These are phyloP conservation scores for Cytidiella melzeri DNA, from an alignment of 768 basidiomycete genomes.

Conservation along the genomic window DNA sequence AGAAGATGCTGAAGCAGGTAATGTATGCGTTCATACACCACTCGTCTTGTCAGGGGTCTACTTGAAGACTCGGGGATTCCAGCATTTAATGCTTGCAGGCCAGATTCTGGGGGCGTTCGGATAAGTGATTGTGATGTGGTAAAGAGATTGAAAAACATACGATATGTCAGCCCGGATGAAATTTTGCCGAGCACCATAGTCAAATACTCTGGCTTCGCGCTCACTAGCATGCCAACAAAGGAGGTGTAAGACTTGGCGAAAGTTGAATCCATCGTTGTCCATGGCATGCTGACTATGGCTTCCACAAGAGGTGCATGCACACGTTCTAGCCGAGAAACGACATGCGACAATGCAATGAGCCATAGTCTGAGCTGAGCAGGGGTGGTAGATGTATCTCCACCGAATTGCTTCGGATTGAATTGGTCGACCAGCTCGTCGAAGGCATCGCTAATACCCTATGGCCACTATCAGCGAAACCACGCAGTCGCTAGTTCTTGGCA, in stretches of 20 bases:
- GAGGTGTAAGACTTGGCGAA: conserved; percentile 87
- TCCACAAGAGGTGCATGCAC: conserved; percentile 76
- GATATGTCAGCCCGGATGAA: conserved; percentile 82
- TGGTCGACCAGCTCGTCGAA: conserved; percentile 90
- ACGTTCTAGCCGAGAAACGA: conserved; percentile 84
- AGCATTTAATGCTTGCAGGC: conserved; percentile 54
- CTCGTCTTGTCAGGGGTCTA: conserved; percentile 68
- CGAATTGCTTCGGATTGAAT: conserved; percentile 53
- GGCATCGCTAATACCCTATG: conserved; percentile 63
- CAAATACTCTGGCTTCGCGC: conserved; percentile 87
- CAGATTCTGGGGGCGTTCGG: conserved; percentile 49
- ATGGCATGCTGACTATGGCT: conserved; percentile 82
- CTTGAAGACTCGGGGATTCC: conserved; percentile 58
- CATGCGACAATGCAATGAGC: conserved; percentile 85
- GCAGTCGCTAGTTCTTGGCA: conserved; percentile 4
- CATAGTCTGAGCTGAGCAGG: conserved; percentile 63
- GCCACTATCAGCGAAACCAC: conserved; percentile 7
- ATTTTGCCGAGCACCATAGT: conserved; percentile 77
- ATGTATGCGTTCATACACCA: conserved; percentile 84
- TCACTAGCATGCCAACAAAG: conserved; percentile 88
- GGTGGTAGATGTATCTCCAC: conserved; percentile 28
- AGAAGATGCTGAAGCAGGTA: conserved; percentile 82
- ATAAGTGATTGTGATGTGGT: conserved; percentile 6
- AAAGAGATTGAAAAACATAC: conserved; percentile 45
- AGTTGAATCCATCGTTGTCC: conserved; percentile 82